Conservation (phyloP, 257 asterid species). For the Orobanche coerulescens region DNA sequence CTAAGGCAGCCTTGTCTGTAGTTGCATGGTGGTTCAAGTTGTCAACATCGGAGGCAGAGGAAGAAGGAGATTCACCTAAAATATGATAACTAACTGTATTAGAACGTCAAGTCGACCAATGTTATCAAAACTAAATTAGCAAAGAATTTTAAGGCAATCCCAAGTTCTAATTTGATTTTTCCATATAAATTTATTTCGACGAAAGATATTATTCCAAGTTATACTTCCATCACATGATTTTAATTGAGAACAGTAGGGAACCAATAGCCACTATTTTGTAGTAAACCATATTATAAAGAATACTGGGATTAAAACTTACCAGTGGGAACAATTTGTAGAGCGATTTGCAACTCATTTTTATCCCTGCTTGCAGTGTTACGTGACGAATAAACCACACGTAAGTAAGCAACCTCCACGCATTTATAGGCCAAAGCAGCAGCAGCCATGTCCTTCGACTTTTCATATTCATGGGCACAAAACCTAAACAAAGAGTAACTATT, state of each 20-base stretch:
- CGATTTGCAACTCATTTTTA: slow-evolving; percentile 63
- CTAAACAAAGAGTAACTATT: slow-evolving; percentile 34
- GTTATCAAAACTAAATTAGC: slow-evolving; percentile 9
- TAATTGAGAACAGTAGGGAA: background rate
- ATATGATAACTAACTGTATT: slow-evolving; percentile 11
- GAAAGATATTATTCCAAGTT: background rate
- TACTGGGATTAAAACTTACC: slow-evolving; percentile 40
- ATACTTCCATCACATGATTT: background rate
- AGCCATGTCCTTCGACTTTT: slow-evolving; percentile 79
- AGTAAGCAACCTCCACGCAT: slow-evolving; percentile 83
- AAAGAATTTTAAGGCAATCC: slow-evolving; percentile 13
- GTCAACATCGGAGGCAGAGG: slow-evolving; percentile 97
- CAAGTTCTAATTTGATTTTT: background rate
- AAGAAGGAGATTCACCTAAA: slow-evolving; percentile 97
- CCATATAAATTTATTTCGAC: background rate
- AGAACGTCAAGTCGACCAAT: background rate
- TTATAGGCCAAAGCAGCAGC: slow-evolving; percentile 94
- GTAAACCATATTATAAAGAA: slow-evolving; percentile 11
- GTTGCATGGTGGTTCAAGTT: slow-evolving; percentile 74
- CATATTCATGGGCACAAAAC: slow-evolving; percentile 92
- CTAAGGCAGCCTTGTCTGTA: slow-evolving; percentile 53
- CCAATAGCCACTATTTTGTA: background rate
- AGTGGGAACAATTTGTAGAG: slow-evolving; percentile 68
- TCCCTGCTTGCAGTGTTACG: slow-evolving; percentile 64
- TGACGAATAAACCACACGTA: slow-evolving; percentile 75